These are phyloP conservation scores for Hypoxylon sp. DNA, from an alignment of 2,329 filamentous ascomycete genomes.

Conservation along the genomic window DNA sequence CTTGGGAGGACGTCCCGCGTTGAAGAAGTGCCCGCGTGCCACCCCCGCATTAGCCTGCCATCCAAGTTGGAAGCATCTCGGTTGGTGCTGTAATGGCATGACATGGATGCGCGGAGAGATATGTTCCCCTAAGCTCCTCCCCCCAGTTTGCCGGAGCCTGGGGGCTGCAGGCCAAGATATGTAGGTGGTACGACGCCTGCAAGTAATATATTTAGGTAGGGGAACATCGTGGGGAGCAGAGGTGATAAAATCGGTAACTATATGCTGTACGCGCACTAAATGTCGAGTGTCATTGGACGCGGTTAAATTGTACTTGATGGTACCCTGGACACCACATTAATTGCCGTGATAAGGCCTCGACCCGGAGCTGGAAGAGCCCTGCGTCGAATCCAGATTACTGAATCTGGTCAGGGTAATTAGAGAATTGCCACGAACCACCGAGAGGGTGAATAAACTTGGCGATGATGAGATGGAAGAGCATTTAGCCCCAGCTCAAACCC, in stretches of 20 bases:
- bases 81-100: constrained; percentile 24
- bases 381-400: constrained; percentile 18
- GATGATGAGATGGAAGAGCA: constrained; percentile 11
- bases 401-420: constrained; percentile 30
- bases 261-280: constrained; percentile 1
- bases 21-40: constrained; percentile 24
- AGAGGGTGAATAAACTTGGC: constrained; percentile 4
- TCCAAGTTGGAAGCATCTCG: constrained; percentile 15
- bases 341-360: constrained; percentile 33
- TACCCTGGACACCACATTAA: constrained; percentile 17
- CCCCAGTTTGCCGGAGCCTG: not conserved
- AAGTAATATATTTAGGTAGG: not conserved
- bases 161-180: constrained; percentile 31
- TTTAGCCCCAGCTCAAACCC: constrained; percentile 31
- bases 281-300: constrained; percentile 28
- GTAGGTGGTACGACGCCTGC: not conserved
- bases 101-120: constrained; percentile 15
- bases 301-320: constrained; percentile 36
- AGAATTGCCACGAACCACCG: constrained; percentile 1
- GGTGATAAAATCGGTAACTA: constrained; percentile 19
- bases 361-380: constrained; percentile 18
- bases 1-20: constrained; percentile 25
- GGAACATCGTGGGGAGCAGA: not conserved
- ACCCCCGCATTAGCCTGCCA: constrained; percentile 40
- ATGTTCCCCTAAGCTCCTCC: not conserved